phyloP scores from a whole-genome alignment of 2,329 filamentous ascomycete genomes.

The Pseudogymnoascus sp. region DNA sequence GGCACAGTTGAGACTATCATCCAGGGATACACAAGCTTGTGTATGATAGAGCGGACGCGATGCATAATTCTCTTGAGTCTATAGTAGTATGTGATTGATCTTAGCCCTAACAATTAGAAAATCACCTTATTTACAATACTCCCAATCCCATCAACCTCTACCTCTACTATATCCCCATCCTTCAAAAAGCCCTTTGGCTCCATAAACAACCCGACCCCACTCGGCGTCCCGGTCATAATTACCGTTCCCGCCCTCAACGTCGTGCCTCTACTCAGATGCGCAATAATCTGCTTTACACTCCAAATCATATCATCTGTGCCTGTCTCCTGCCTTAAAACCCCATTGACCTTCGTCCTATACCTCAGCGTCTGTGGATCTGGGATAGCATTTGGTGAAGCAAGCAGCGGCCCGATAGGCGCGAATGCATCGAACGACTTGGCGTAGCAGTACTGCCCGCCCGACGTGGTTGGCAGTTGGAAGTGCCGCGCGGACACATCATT shows the following conservation, averaged over 20 bases:
- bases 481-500: conserved; percentile 37
- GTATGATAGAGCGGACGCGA: too few species aligned
- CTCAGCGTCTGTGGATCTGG: conserved; percentile 14
- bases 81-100: too few species aligned
- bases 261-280: conserved; percentile 34
- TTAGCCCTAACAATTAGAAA: conserved; percentile 10
- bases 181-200: conserved; percentile 27
- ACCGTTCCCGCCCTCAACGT: conserved; percentile 39
- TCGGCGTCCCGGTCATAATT: conserved; percentile 43
- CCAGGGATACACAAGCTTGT: too few species aligned
- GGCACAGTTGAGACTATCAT: too few species aligned
- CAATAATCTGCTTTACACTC: conserved; percentile 33
- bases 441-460: conserved; percentile 37
- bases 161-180: conserved; percentile 29
- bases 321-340: conserved; percentile 34
- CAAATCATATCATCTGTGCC: conserved; percentile 41
- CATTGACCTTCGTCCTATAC: conserved; percentile 36
- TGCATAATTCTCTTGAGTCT: too few species aligned
- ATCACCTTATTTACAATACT: conserved; percentile 25
- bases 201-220: conserved; percentile 31
- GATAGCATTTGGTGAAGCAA: conserved; percentile 25
- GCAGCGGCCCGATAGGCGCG: conserved; percentile 35
- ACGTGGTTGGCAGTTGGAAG: conserved; percentile 27
- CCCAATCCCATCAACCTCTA: conserved; percentile 25
- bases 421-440: conserved; percentile 39